Evolutionary conservation across 2,329 filamentous ascomycete species (phyloP).

Genomic region (Cladosporium sp.): DNA sequence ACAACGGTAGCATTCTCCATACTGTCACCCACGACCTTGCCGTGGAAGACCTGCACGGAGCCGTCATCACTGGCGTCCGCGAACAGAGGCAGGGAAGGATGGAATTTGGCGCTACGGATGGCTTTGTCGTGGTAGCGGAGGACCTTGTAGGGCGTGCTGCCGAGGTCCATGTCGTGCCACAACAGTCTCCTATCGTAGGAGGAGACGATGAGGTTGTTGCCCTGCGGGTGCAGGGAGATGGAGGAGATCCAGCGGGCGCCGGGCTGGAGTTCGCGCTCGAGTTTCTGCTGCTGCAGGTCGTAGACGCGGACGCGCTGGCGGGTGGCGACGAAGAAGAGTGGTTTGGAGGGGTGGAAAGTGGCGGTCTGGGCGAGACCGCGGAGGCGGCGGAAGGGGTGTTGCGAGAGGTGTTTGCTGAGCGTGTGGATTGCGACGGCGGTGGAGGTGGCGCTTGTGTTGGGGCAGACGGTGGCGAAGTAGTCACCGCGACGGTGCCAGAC

Average conservation of each 20-base stretch:
- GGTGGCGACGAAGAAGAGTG: conserved; percentile 93
- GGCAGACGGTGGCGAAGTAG: conserved; percentile 89
- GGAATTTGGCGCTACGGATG: conserved; percentile 84
- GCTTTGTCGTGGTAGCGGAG: conserved; percentile 92
- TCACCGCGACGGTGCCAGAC: conserved; percentile 93
- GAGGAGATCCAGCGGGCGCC: conserved; percentile 93
- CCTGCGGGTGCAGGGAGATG: conserved; percentile 88
- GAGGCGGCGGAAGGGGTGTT: conserved; percentile 81
- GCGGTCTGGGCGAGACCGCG: conserved; percentile 79
- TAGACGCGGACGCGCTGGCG: conserved; percentile 91
- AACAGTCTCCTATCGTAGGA: conserved; percentile 91
- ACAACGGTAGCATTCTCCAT: conserved; percentile 97
- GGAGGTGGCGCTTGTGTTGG: conserved; percentile 60
- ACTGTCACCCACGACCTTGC: conserved; percentile 88
- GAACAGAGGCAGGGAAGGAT: conserved; percentile 75
- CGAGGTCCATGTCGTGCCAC: conserved; percentile 96
- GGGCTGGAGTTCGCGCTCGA: conserved; percentile 89
- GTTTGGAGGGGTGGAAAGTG: conserved; percentile 89
- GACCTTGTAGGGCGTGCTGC: conserved; percentile 88
- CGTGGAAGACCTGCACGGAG: conserved; percentile 92
- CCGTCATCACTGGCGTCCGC: conserved; percentile 95
- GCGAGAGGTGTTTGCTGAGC: conserved; percentile 88
- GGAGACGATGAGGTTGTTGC: conserved; percentile 90
- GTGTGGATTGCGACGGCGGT: conserved; percentile 92
- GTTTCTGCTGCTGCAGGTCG: conserved; percentile 84